phyloP scores from a whole-genome alignment of 352 stramenopile genomes.

The Phytopythium vexans region DNA sequence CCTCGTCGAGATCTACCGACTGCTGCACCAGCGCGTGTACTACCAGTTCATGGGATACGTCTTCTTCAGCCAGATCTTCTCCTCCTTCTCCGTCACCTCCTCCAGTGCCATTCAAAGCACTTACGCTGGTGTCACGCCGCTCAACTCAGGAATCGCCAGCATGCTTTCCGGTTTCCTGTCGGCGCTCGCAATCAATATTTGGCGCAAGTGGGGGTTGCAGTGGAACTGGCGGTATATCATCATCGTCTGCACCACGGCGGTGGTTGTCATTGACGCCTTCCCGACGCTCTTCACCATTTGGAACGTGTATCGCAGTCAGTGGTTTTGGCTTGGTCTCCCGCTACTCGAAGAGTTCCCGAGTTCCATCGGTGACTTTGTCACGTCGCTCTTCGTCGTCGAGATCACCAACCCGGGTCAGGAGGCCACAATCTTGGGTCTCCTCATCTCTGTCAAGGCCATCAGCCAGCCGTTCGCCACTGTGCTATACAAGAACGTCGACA shows the following conservation, averaged over 20 bases:
- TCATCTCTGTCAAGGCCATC: conserved; percentile 24
- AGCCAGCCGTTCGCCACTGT: conserved; percentile 25
- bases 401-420: conserved; percentile 29
- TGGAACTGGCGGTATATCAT: conserved; percentile 37
- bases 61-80: conserved; percentile 35
- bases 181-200: conserved; percentile 12
- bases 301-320: conserved; percentile 21
- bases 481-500: conserved; percentile 24
- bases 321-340: conserved; percentile 20
- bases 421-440: conserved; percentile 28
- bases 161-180: conserved; percentile 11
- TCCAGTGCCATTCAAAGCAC: conserved; percentile 25
- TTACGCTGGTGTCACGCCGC: conserved; percentile 22
- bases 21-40: conserved; percentile 33
- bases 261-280: conserved; percentile 26
- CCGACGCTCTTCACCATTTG: conserved; percentile 26
- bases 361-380: conserved; percentile 19
- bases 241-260: conserved; percentile 13
- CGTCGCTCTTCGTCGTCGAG: conserved; percentile 26
- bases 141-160: conserved; percentile 22
- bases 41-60: conserved; percentile 31
- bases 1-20: conserved; percentile 25
- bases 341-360: conserved; percentile 22
- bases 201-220: conserved; percentile 18
- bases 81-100: conserved; percentile 21